Conservation (phyloP, 176 grass and related monocot species). For the Tuctoria greenei region DNA sequence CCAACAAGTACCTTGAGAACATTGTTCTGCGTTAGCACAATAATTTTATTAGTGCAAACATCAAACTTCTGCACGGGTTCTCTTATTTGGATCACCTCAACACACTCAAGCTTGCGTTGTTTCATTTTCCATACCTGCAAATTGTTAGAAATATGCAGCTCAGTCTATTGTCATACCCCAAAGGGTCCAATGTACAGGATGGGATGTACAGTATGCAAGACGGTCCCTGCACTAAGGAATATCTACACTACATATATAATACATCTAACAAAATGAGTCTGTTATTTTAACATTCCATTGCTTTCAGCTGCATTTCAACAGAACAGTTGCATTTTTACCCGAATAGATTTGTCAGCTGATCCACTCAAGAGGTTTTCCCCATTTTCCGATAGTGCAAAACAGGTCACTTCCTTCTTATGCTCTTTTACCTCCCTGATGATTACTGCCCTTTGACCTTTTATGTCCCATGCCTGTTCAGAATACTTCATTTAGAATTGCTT, state of each 20-base stretch:
- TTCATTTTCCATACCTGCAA: constrained; percentile 85
- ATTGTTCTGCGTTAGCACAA: constrained; percentile 61
- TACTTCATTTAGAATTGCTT: not conserved
- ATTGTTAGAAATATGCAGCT: not conserved
- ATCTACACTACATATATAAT: too few species aligned
- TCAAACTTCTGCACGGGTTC: constrained; percentile 74
- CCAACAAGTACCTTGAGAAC: constrained; percentile 60
- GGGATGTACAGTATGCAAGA: not conserved
- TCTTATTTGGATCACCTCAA: constrained; percentile 83
- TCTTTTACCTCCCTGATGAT: constrained; percentile 80
- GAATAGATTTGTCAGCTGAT: constrained; percentile 89
- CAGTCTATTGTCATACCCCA: not conserved
- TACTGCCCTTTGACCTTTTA: constrained; percentile 74
- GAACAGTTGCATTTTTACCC: constrained; percentile 54
- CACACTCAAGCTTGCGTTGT: constrained; percentile 78
- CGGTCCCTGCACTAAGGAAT: not conserved
- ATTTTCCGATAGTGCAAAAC: constrained; percentile 74
- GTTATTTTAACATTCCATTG: constrained; percentile 14
- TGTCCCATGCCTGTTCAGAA: constrained; percentile 85
- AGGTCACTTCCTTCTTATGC: constrained; percentile 77
- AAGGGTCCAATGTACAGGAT: not conserved
- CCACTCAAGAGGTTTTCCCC: constrained; percentile 83
- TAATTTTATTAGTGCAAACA: constrained; percentile 60
- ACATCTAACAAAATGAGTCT: constrained; percentile 5
- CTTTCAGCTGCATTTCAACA: not conserved